Evolutionary conservation across 2,329 filamentous ascomycete species (phyloP).

Genomic region (Fusarium ambrosium): DNA sequence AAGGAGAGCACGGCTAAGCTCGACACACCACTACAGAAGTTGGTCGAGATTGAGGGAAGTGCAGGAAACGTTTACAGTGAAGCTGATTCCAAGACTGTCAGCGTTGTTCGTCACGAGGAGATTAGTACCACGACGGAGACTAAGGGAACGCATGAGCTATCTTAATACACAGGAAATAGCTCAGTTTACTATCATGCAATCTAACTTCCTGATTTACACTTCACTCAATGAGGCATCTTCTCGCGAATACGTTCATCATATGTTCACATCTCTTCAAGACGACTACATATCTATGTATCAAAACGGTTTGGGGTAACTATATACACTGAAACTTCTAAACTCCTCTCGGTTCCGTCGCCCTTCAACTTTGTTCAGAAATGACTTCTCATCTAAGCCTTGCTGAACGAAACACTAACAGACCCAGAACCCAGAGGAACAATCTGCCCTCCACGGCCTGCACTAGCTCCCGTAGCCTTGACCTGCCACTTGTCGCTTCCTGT

Average conservation of each 20-base stretch:
- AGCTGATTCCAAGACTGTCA: slow-evolving; percentile 2
- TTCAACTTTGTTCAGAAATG: no score
- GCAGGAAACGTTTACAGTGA: neutral
- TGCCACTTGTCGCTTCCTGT: slow-evolving; percentile 32
- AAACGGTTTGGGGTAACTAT: neutral
- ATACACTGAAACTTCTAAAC: neutral
- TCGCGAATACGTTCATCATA: neutral
- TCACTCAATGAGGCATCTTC: neutral
- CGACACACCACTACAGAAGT: neutral
- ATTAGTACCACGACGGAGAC: neutral
- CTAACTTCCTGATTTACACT: neutral
- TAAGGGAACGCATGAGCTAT: neutral
- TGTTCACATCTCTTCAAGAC: no score
- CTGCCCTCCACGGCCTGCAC: slow-evolving; percentile 41
- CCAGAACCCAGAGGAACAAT: slow-evolving; percentile 10
- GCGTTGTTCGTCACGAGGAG: neutral
- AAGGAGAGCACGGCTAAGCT: neutral
- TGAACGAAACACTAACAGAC: slow-evolving; percentile 10
- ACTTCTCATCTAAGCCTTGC: neutral
- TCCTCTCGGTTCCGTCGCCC: accelerated
- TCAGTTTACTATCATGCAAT: neutral
- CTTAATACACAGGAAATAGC: neutral
- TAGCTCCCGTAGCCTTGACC: slow-evolving; percentile 5
- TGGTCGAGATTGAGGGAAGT: neutral
- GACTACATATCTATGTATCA: accelerated